These are phyloP conservation scores for Selaginella tamariscina DNA, from an alignment of 75 land plant genomes.

Conservation along the genomic window DNA sequence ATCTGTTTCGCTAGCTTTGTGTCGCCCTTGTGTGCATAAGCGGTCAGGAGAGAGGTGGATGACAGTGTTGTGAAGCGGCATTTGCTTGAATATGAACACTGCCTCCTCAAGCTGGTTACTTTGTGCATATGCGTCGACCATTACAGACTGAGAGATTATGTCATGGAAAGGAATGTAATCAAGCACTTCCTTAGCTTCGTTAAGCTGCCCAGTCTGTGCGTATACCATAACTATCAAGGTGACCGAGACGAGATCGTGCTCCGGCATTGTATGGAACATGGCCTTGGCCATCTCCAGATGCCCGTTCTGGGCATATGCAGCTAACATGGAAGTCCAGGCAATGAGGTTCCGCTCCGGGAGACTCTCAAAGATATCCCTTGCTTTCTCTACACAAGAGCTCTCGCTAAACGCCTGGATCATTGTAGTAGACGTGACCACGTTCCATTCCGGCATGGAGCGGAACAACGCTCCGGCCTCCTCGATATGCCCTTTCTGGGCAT, in stretches of 20 bases:
- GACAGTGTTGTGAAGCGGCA: not conserved
- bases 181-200: not conserved
- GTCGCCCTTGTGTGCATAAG: not conserved
- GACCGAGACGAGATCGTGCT: not conserved
- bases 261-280: not conserved
- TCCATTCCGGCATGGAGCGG: not conserved
- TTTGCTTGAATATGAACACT: not conserved
- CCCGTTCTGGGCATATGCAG: slow-evolving; percentile 2
- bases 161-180: not conserved
- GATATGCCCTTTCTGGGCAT: not conserved
- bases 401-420: not conserved
- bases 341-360: not conserved
- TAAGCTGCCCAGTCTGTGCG: not conserved
- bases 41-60: not conserved
- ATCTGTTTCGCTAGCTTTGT: not conserved
- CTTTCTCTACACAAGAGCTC: not conserved
- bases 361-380: not conserved
- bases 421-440: not conserved
- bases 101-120: not conserved
- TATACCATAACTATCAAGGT: not conserved
- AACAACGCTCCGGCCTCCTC: not conserved
- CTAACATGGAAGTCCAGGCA: not conserved
- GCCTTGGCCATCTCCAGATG: not conserved
- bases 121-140: not conserved
- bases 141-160: not conserved